Conservation (phyloP, 768 basidiomycete genomes). For the Rossbeevera mucosa region DNA sequence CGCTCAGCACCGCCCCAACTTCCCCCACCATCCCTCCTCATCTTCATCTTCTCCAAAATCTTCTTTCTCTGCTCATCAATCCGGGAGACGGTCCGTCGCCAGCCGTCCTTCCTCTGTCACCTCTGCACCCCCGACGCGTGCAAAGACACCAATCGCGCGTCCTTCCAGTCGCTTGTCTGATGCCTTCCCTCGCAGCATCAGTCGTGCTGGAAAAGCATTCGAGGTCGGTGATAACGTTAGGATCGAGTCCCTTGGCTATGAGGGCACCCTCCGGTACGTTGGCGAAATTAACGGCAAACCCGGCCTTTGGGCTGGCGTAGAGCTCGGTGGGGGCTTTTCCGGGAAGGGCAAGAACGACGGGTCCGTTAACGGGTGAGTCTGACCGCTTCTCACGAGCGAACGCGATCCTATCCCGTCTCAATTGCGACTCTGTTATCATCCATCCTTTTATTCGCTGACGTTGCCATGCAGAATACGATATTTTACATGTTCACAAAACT, state of each 20-base stretch:
- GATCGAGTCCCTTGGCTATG: conserved; percentile 84
- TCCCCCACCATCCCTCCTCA: conserved; percentile 36
- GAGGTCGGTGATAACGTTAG: conserved; percentile 79
- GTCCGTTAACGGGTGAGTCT: conserved; percentile 76
- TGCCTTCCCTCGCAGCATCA: conserved; percentile 41
- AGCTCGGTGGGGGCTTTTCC: conserved; percentile 76
- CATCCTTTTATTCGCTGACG: conserved; percentile 10
- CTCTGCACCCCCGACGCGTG: conserved; percentile 44
- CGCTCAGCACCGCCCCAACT: conserved; percentile 54
- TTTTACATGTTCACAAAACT: conserved; percentile 77
- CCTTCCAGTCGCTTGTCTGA: conserved; percentile 70
- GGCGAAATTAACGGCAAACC: conserved; percentile 87
- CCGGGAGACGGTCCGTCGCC: conserved; percentile 43
- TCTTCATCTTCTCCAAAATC: conserved; percentile 46
- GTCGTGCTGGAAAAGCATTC: conserved; percentile 45
- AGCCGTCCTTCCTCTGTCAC: conserved; percentile 60
- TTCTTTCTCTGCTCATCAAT: conserved; percentile 37
- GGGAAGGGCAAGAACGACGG: conserved; percentile 97
- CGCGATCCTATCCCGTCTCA: not conserved
- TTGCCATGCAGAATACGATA: conserved; percentile 59
- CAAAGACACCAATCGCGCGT: conserved; percentile 54
- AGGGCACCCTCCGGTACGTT: conserved; percentile 75
- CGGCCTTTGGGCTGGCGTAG: conserved; percentile 92
- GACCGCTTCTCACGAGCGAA: not conserved
- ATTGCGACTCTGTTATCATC: not conserved